Evolutionary conservation across 2,329 filamentous ascomycete species (phyloP).

Genomic region (Aspergillus glaucus): DNA sequence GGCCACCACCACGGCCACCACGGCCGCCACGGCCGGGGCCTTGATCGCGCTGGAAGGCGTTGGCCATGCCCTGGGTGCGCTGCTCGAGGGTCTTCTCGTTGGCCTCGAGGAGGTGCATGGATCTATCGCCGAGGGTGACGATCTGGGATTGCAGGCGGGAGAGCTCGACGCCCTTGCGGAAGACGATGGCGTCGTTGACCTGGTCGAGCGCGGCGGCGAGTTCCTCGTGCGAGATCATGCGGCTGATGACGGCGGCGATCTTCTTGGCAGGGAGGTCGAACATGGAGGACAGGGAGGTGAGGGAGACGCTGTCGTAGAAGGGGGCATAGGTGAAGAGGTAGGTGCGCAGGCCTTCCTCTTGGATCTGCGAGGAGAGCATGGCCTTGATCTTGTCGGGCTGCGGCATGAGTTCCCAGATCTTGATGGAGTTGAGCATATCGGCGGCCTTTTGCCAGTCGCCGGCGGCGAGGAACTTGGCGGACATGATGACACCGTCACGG

Average conservation of each 20-base stretch:
- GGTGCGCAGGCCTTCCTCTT: conserved; percentile 94
- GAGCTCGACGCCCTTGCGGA: conserved; percentile 98
- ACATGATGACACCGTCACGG: conserved; percentile 98
- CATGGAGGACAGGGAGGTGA: conserved; percentile 81
- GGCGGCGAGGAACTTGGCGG: conserved; percentile 89
- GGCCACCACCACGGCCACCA: conserved; percentile 39
- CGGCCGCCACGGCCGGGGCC: conserved; percentile 65
- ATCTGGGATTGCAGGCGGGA: conserved; percentile 92
- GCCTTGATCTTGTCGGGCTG: conserved; percentile 87
- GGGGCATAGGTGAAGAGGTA: conserved; percentile 99
- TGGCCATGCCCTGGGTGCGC: conserved; percentile 88
- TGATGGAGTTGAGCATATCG: conserved; percentile 91
- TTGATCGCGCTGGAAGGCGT: conserved; percentile 90
- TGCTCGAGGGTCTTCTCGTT: conserved; percentile 98
- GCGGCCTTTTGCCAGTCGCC: conserved; percentile 98
- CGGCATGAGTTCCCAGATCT: conserved; percentile 98
- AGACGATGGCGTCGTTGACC: conserved; percentile 94
- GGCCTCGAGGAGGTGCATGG: conserved; percentile 87
- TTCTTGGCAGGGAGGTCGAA: conserved; percentile 90
- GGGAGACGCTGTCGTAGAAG: conserved; percentile 93
- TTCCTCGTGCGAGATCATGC: conserved; percentile 99
- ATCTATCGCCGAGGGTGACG: conserved; percentile 91
- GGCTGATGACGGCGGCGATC: conserved; percentile 90
- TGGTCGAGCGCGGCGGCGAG: conserved; percentile 93
- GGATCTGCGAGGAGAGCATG: conserved; percentile 97